Evolutionary conservation across 2,329 filamentous ascomycete species (phyloP).

Genomic region (Fusarium nurragi): DNA sequence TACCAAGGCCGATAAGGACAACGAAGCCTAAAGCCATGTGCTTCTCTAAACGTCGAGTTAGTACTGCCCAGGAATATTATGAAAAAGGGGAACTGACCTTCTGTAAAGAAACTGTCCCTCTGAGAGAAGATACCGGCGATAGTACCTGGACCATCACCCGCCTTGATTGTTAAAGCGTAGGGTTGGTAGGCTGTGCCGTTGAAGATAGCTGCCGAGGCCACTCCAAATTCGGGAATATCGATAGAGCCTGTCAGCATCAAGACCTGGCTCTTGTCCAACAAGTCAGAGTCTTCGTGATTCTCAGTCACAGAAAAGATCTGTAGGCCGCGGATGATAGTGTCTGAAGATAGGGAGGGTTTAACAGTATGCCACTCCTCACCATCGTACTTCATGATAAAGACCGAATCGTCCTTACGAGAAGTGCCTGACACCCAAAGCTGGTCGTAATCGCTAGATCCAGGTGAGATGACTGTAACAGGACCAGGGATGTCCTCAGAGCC

Average conservation of each 20-base stretch:
- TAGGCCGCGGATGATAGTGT: constrained; percentile 78
- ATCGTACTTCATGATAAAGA: constrained; percentile 86
- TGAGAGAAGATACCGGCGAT: constrained; percentile 86
- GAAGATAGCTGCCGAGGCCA: constrained; percentile 86
- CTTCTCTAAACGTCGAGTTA: constrained; percentile 48
- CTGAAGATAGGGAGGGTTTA: constrained; percentile 68
- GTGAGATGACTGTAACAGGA: constrained; percentile 77
- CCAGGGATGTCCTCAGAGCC: constrained; percentile 76
- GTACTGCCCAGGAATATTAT: neutral
- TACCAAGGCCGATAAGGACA: constrained; percentile 82
- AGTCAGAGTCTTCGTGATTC: constrained; percentile 69
- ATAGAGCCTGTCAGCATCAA: constrained; percentile 89
- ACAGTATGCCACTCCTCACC: constrained; percentile 75
- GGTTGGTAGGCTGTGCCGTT: constrained; percentile 83
- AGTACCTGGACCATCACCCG: constrained; percentile 73
- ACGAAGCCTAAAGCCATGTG: constrained; percentile 78
- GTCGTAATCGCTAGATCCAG: constrained; percentile 75
- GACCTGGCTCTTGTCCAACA: constrained; percentile 73
- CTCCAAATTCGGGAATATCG: constrained; percentile 77
- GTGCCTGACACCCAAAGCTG: constrained; percentile 86
- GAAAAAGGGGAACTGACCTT: constrained; percentile 61
- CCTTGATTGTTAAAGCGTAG: constrained; percentile 79
- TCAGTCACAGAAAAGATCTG: constrained; percentile 80
- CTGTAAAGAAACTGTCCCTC: constrained; percentile 78
- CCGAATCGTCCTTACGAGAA: constrained; percentile 67